phyloP scores from a whole-genome alignment of 2,329 filamentous ascomycete genomes.

The Furcasterigmium furcatum region DNA sequence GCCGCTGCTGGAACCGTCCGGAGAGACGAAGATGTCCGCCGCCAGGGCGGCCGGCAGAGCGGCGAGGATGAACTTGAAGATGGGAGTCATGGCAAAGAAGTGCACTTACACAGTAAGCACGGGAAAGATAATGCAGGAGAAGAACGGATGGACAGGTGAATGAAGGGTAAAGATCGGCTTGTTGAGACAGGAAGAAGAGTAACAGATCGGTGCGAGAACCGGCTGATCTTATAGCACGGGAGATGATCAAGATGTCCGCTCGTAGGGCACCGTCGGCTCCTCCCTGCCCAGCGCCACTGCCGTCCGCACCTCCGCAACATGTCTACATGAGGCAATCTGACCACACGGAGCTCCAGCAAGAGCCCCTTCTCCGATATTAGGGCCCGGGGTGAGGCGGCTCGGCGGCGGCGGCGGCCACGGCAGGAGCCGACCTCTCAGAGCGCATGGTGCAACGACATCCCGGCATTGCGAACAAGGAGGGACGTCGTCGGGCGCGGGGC shows the following conservation, averaged over 20 bases:
- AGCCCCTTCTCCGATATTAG: no score
- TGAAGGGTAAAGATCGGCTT: neutral
- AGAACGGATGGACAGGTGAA: neutral
- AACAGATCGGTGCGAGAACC: neutral
- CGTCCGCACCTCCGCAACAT: neutral
- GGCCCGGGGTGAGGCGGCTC: no score
- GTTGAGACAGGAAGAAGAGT: no score
- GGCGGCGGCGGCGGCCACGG: neutral
- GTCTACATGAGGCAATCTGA: neutral
- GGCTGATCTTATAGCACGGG: no score
- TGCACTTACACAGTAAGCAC: neutral
- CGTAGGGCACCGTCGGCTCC: no score
- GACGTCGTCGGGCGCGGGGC: neutral
- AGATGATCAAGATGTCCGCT: no score
- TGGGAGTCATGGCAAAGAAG: slow-evolving; percentile 4
- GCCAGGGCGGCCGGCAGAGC: slow-evolving; percentile 15
- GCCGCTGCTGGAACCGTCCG: slow-evolving; percentile 31
- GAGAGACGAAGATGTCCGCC: slow-evolving; percentile 40
- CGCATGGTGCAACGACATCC: neutral
- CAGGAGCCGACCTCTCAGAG: neutral
- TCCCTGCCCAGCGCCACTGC: neutral
- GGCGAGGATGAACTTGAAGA: slow-evolving; percentile 10
- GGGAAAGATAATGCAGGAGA: no score
- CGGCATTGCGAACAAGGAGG: neutral
- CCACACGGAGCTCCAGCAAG: no score